Evolutionary conservation across 2,329 filamentous ascomycete genomes (phyloP).

Genomic region (Trichophyton simii): DNA sequence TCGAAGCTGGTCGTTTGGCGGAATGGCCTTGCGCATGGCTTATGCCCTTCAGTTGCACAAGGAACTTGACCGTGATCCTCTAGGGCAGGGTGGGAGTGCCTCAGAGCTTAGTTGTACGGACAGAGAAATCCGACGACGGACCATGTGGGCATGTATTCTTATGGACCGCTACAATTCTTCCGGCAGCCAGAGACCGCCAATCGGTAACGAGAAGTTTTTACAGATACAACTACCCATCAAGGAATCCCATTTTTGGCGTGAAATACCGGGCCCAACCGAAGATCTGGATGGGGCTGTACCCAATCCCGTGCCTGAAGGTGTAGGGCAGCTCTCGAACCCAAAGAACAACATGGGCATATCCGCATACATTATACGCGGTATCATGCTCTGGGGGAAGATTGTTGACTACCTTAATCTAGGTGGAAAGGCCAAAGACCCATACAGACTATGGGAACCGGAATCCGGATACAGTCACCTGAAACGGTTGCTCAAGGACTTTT

Average conservation of each 20-base stretch:
- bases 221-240: constrained; percentile 83
- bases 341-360: constrained; percentile 87
- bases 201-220: constrained; percentile 78
- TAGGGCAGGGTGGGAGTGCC: constrained; percentile 45
- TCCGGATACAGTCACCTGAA: constrained; percentile 63
- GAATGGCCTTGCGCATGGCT: constrained; percentile 92
- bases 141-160: constrained; percentile 96
- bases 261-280: constrained; percentile 80
- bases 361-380: constrained; percentile 73
- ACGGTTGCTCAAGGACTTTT: constrained; percentile 58
- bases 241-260: constrained; percentile 79
- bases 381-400: constrained; percentile 80
- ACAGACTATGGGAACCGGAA: constrained; percentile 69
- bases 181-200: constrained; percentile 80
- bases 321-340: constrained; percentile 52
- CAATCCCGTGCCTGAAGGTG: constrained; percentile 49
- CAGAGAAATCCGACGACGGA: constrained; percentile 78
- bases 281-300: constrained; percentile 60
- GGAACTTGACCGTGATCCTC: constrained; percentile 72
- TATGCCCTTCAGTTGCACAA: constrained; percentile 89
- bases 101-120: constrained; percentile 75
- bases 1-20: constrained; percentile 88
- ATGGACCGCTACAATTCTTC: constrained; percentile 98
- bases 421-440: constrained; percentile 63
- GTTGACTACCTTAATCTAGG: constrained; percentile 85